Conservation (phyloP, 202 grass and related monocot genomes). For the Cymbopogon flexuosus region DNA sequence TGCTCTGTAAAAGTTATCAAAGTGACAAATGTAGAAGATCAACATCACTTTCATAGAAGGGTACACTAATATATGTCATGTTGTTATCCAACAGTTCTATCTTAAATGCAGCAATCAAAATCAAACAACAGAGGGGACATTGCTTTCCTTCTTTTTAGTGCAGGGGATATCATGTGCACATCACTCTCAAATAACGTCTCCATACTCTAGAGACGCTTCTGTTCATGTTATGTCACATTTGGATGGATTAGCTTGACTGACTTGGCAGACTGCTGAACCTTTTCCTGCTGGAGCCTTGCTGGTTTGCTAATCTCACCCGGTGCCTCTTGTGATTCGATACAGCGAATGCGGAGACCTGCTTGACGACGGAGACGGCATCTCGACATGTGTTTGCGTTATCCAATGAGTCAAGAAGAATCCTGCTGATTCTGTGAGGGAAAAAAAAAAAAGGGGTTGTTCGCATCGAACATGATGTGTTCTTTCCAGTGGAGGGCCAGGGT, state of each 20-base stretch:
- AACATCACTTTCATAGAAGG: not conserved
- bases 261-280: not conserved
- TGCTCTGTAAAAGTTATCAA: not conserved
- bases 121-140: not conserved
- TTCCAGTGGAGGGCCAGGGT: conserved; percentile 29
- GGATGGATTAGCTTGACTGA: not conserved
- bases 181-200: not conserved
- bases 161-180: not conserved
- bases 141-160: not conserved
- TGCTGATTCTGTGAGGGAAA: conserved; percentile 6
- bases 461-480: conserved; percentile 22
- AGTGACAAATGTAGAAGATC: not conserved
- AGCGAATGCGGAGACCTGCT: conserved; percentile 54
- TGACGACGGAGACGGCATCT: conserved; percentile 44
- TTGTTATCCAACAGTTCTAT: conserved; percentile 5
- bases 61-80: not conserved
- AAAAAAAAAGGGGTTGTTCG: not conserved
- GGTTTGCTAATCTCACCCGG: conserved; percentile 12
- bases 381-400: conserved; percentile 47
- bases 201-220: conserved; percentile 1
- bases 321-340: conserved; percentile 34
- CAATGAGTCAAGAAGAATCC: conserved; percentile 52
- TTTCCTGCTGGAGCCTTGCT: not conserved
- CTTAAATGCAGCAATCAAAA: conserved; percentile 5
- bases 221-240: not conserved